phyloP scores from a whole-genome alignment of 768 basidiomycete species.

The Mycena galericulata region DNA sequence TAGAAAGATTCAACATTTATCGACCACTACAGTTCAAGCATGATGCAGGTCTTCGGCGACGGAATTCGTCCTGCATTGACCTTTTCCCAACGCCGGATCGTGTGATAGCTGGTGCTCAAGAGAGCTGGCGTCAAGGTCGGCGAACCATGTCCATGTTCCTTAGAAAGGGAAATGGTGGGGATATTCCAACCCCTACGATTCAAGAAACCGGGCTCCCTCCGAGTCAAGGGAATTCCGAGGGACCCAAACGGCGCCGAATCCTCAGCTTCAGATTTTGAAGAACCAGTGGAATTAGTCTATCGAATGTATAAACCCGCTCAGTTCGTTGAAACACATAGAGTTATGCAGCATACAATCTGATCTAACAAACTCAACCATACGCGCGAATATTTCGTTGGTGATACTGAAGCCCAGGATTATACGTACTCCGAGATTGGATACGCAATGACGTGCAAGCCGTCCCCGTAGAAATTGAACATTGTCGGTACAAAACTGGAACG shows the following conservation, averaged over 20 bases:
- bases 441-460: neutral
- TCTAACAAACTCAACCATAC: too few species aligned
- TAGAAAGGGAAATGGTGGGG: neutral
- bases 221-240: too few species aligned
- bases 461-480: neutral
- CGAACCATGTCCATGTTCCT: constrained; percentile 12
- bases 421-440: neutral
- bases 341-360: too few species aligned
- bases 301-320: too few species aligned
- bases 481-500: too few species aligned
- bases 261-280: neutral
- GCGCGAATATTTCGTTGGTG: too few species aligned
- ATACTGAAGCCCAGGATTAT: neutral
- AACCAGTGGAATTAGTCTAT: too few species aligned
- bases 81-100: neutral
- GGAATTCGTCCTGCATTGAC: neutral
- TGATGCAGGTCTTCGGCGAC: neutral
- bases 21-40: neutral
- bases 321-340: too few species aligned
- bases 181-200: neutral
- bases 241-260: neutral
- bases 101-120: neutral
- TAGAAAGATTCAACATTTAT: neutral
- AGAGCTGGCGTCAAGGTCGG: constrained; percentile 6
- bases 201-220: neutral